These are phyloP conservation scores for Talaromyces islandicus DNA, from an alignment of 2,329 filamentous ascomycete species.

Conservation along the genomic window DNA sequence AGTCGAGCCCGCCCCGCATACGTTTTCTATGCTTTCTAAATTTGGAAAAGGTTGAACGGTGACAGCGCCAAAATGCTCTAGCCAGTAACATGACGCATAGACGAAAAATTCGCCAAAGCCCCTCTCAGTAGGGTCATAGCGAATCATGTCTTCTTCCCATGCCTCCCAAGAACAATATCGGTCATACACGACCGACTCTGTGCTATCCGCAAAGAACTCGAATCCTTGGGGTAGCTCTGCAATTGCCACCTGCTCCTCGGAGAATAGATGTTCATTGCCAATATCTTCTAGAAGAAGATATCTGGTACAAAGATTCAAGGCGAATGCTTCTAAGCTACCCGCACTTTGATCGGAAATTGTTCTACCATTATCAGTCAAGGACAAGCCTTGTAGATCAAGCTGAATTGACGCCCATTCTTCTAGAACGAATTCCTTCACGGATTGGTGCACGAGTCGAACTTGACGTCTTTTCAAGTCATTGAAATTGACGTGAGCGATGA, in stretches of 20 bases:
- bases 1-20: conserved; percentile 17
- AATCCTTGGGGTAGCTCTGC: conserved; percentile 18
- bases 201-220: conserved; percentile 20
- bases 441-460: conserved; percentile 17
- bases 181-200: conserved; percentile 15
- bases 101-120: conserved; percentile 26
- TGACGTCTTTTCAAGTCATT: conserved; percentile 12
- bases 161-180: conserved; percentile 21
- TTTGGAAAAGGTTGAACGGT: conserved; percentile 12
- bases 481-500: conserved; percentile 14
- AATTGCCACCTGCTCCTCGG: conserved; percentile 20
- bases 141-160: conserved; percentile 26
- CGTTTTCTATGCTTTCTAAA: not conserved
- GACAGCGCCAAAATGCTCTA: conserved; percentile 23
- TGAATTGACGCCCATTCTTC: conserved; percentile 11
- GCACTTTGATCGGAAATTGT: not conserved
- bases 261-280: conserved; percentile 19
- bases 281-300: conserved; percentile 17
- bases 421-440: conserved; percentile 15
- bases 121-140: conserved; percentile 18
- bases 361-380: not conserved
- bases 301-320: not conserved
- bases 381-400: conserved; percentile 3
- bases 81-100: conserved; percentile 33
- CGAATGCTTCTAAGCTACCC: not conserved